Conservation (phyloP, 805 yeast genomes). For the Monosporozyma unispora region DNA sequence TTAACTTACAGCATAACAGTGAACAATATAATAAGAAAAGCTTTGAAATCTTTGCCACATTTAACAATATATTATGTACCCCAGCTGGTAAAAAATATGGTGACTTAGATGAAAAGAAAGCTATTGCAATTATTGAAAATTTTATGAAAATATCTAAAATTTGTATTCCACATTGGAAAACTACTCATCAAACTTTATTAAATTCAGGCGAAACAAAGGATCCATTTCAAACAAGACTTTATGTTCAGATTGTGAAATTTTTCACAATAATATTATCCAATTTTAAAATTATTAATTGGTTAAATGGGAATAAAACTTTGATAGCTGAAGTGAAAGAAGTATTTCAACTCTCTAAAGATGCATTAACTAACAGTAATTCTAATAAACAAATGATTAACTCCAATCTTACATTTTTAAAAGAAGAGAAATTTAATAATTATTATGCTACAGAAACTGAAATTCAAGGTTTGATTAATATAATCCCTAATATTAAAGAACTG, state of each 20-base stretch:
- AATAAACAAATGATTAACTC: conserved; percentile 23
- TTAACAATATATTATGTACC: conserved; percentile 23
- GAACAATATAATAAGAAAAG: conserved; percentile 7
- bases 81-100: conserved; percentile 3
- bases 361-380: conserved; percentile 16
- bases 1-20: conserved; percentile 8
- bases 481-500: conserved; percentile 17
- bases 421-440: conserved; percentile 19
- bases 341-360: conserved; percentile 11
- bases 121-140: conserved; percentile 12
- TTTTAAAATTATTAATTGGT: conserved; percentile 14
- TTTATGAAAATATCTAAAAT: conserved; percentile 10
- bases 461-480: conserved; percentile 8
- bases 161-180: conserved; percentile 12
- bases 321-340: conserved; percentile 12
- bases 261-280: conserved; percentile 19
- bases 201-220: conserved; percentile 12
- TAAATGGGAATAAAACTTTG: conserved; percentile 8
- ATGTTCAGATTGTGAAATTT: conserved; percentile 26
- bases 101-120: conserved; percentile 13
- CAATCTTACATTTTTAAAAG: conserved; percentile 20
- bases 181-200: conserved; percentile 13
- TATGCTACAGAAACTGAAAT: conserved; percentile 11
- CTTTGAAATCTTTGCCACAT: conserved; percentile 28
- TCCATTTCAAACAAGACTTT: conserved; percentile 24